Evolutionary conservation across 139 green algal genomes (phyloP).

Genomic region (Tetradesmus lagerheimii): DNA sequence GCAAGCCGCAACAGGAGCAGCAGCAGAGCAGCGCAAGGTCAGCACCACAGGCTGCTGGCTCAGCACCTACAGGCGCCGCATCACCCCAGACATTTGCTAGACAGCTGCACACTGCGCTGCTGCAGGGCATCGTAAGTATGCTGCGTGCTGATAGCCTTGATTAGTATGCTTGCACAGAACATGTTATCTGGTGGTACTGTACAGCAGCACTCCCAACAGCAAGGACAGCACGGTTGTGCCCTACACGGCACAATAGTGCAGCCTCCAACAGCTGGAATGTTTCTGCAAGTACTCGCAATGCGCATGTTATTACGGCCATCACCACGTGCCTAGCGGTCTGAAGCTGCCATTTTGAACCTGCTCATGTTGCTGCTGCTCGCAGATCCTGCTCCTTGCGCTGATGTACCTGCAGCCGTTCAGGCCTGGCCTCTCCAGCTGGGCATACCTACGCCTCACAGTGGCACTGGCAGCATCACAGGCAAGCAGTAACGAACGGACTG

Average conservation of each 20-base stretch:
- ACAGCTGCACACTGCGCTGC: conserved; percentile 5
- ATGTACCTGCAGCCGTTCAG: conserved; percentile 33
- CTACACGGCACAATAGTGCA: not conserved
- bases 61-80: not conserved
- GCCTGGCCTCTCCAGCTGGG: not conserved
- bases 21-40: not conserved
- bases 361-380: not conserved
- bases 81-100: not conserved
- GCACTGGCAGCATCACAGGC: not conserved
- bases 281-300: too few species aligned
- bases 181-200: too few species aligned
- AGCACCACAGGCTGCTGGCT: not conserved
- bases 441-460: conserved; percentile 5
- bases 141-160: too few species aligned
- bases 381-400: conserved; percentile 29
- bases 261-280: not conserved
- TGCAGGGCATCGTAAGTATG: conserved; percentile 17
- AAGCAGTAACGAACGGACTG: not conserved
- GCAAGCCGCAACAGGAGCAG: not conserved
- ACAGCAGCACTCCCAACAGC: too few species aligned
- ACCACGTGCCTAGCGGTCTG: too few species aligned
- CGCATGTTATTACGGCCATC: too few species aligned
- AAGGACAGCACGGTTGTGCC: not conserved
- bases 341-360: too few species aligned
- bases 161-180: too few species aligned